Evolutionary conservation across 192 early-diverging fungal species (phyloP), one percentile per base, ranked within the genome.

Genomic region (Pilobolus umbonatus): DNA sequence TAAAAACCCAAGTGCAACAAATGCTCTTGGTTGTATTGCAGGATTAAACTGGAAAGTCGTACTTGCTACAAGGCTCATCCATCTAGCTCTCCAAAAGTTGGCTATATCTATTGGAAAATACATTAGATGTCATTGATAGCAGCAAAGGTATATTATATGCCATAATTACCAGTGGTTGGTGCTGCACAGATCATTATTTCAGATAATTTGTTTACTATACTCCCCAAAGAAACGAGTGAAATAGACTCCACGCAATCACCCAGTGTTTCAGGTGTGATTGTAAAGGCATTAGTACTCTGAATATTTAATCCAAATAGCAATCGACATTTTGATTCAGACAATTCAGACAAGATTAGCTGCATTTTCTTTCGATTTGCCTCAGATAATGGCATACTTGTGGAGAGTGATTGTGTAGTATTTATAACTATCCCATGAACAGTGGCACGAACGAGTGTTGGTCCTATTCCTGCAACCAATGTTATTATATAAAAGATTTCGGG

Each of bases 21-120:
- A 97, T 7, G 94, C 88, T 9, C 94, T 82, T 1, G 94, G 92
- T 68, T 97, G 94, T 32, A 95, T 81, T 0, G 92, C 88, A 6
- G 88, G 90, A 64, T 94, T 94, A 73, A 87, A 88, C 47, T 92
- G 88, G 78, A 97, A 97, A 1, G 94, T 91, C 40, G 88, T 89
- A 28, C 88, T 85, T 7, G 91, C 80, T 15, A 95, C 85, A 51
- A 97, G 69, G 6, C 89, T 81, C 73, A 93, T 88, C 93, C 94
- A 97, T 31, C 92, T 76, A 12, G 94, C 82, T 51, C 90, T 87
- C 83, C 92, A 92, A 25, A 73, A 71, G 56, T 85, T 85, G 11
- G 82, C 81, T 11, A 88, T 78, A 38, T 89, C 91, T 87, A 51
- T 15, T 26, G 1, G 14, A 36, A 30, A 36, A 52, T 2, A 36